A percentile compares a stretch with the other conserved stretches of the same genome.
These are phyloP conservation scores for Sanguinoderma infundibulare DNA, from an alignment of 1,284 basidiomycete species.

Conservation along the genomic window DNA sequence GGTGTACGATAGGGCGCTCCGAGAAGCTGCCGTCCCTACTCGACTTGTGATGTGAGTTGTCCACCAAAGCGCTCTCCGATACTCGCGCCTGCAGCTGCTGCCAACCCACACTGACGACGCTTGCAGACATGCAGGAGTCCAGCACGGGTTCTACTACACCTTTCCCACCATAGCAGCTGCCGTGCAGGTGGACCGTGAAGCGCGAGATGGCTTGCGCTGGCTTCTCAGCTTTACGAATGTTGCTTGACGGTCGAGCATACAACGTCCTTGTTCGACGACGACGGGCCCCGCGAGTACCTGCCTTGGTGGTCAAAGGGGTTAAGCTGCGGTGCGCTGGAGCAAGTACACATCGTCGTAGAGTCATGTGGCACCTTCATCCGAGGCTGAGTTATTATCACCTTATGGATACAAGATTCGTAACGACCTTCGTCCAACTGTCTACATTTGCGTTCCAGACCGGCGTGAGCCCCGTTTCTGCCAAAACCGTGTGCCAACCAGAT, in stretches of 20 bases:
- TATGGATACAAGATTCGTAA: background rate
- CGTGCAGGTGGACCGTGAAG: background rate
- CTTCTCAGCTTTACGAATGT: background rate
- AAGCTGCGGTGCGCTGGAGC: too few relatives aligned
- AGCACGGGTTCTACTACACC: slow-evolving; percentile 11
- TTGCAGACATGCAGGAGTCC: slow-evolving; percentile 13
- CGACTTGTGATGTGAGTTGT: slow-evolving; percentile 21
- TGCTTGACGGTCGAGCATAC: background rate
- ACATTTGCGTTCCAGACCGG: background rate
- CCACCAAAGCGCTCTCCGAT: too few relatives aligned
- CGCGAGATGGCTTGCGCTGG: slow-evolving; percentile 7
- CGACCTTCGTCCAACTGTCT: background rate
- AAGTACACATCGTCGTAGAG: too few relatives aligned
- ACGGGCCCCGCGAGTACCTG: background rate
- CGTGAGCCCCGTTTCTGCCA: background rate
- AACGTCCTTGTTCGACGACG: background rate
- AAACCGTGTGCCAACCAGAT: background rate
- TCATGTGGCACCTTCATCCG: too few relatives aligned
- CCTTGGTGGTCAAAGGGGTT: too few relatives aligned
- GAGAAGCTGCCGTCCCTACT: slow-evolving; percentile 26
- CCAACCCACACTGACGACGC: background rate
- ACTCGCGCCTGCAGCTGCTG: too few relatives aligned
- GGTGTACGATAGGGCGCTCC: slow-evolving; percentile 26
- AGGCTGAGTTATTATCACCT: too few relatives aligned
- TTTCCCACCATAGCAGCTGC: slow-evolving; percentile 2